These are phyloP conservation scores for Geranium rotundifolium DNA, from an alignment of 345 rosid species.

Conservation along the genomic window DNA sequence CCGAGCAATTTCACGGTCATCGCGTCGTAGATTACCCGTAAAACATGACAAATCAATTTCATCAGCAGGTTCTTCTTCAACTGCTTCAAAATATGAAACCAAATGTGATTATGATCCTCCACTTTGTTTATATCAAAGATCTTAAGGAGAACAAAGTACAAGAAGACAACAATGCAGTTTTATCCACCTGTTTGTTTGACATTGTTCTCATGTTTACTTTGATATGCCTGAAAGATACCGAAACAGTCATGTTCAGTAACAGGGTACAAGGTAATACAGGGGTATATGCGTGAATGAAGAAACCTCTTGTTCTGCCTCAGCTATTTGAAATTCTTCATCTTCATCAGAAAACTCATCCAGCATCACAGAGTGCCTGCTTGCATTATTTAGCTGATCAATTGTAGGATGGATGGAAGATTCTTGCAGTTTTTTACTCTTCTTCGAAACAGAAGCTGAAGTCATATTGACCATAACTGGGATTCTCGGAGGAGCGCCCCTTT, in stretches of 20 bases:
- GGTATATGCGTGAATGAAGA: neutral
- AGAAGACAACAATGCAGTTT: conserved; percentile 6
- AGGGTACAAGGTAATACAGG: conserved; percentile 1
- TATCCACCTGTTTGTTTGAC: conserved; percentile 51
- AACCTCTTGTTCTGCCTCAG: conserved; percentile 92
- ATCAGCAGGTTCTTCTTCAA: conserved; percentile 63
- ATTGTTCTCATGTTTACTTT: conserved; percentile 36
- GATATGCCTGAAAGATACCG: conserved; percentile 34
- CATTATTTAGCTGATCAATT: conserved; percentile 53
- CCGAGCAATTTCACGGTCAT: conserved; percentile 78
- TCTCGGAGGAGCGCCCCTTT: conserved; percentile 81
- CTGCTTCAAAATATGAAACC: conserved; percentile 24
- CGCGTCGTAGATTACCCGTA: conserved; percentile 67
- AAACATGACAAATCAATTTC: conserved; percentile 77
- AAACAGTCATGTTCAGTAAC: conserved; percentile 3
- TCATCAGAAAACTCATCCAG: conserved; percentile 89
- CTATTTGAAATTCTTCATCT: conserved; percentile 84
- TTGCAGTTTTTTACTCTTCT: conserved; percentile 34
- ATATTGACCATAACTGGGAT: conserved; percentile 97
- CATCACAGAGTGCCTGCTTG: conserved; percentile 53
- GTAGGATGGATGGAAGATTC: conserved; percentile 42
- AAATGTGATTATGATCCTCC: neutral
- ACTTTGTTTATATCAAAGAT: neutral
- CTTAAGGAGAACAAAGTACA: conserved; percentile 4
- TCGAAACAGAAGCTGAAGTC: conserved; percentile 59